These are phyloP conservation scores for Talaromyces sp. DNA, from an alignment of 2,329 filamentous ascomycete genomes.

Conservation along the genomic window DNA sequence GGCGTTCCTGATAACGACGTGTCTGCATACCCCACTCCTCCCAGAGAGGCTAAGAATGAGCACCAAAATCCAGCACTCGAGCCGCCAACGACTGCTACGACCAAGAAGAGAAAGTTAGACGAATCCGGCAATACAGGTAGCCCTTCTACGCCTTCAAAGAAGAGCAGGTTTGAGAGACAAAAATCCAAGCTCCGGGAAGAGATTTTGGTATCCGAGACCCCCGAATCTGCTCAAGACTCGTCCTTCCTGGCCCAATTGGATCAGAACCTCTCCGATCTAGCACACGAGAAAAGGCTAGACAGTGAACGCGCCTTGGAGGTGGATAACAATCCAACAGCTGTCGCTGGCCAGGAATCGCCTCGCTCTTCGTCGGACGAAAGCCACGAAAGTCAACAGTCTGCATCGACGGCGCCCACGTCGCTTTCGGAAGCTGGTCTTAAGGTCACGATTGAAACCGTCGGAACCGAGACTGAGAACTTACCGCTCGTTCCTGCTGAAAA, in stretches of 20 bases:
- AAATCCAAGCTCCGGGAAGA: slow-evolving; percentile 32
- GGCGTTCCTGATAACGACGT: not conserved
- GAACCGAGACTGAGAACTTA: not conserved
- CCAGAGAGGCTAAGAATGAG: not conserved
- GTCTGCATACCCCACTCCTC: not conserved
- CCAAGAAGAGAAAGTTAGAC: slow-evolving; percentile 13
- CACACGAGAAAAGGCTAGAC: not conserved
- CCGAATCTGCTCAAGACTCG: slow-evolving; percentile 13
- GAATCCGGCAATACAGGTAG: slow-evolving; percentile 12
- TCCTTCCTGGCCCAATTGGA: not conserved
- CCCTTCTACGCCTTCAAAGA: slow-evolving; percentile 26
- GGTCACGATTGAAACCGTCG: slow-evolving; percentile 16
- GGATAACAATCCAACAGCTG: slow-evolving; percentile 9
- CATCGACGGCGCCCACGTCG: slow-evolving; percentile 33
- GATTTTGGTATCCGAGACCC: slow-evolving; percentile 26
- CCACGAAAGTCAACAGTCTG: slow-evolving; percentile 22
- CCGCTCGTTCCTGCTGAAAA: slow-evolving; percentile 7
- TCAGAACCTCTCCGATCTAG: not conserved
- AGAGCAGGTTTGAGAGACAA: slow-evolving; percentile 27
- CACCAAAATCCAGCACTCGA: not conserved
- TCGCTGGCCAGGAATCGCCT: slow-evolving; percentile 21
- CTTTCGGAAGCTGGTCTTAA: slow-evolving; percentile 20
- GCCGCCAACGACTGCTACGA: not conserved
- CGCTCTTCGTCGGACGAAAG: slow-evolving; percentile 25
- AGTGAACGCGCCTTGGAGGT: not conserved